Percentiles rank a stretch among this genome's conserved stretches.
Conservation (phyloP, 164 flowering plant genomes). For the Warburgia ugandensis region DNA sequence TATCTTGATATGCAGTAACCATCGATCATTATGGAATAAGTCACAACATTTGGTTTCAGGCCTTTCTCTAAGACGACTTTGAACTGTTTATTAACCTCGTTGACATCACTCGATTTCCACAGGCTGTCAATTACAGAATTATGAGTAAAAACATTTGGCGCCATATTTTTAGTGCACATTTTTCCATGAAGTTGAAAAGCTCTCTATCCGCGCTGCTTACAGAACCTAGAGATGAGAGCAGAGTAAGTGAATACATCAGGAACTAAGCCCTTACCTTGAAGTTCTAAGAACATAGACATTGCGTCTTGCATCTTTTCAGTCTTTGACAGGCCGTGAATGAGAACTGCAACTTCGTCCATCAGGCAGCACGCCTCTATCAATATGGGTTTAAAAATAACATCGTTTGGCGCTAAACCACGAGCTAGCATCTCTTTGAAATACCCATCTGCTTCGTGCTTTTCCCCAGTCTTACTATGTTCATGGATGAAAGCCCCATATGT, state of each 20-base stretch:
- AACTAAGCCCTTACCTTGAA: constrained; percentile 37
- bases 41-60: constrained; percentile 40
- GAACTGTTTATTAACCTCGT: constrained; percentile 46
- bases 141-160: constrained; percentile 55
- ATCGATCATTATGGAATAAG: constrained; percentile 55
- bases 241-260: constrained; percentile 56
- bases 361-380: constrained; percentile 39
- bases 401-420: constrained; percentile 47
- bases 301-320: constrained; percentile 62
- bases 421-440: constrained; percentile 52
- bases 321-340: constrained; percentile 52
- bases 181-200: constrained; percentile 47
- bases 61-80: constrained; percentile 35
- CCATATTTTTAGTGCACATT: constrained; percentile 48
- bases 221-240: constrained; percentile 54
- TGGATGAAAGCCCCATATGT: constrained; percentile 64
- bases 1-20: constrained; percentile 60
- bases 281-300: constrained; percentile 34
- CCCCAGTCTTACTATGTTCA: constrained; percentile 47
- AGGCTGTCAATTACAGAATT: constrained; percentile 55
- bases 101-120: constrained; percentile 47
- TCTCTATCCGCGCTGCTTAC: constrained; percentile 39
- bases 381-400: constrained; percentile 32
- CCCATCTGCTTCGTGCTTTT: constrained; percentile 40
- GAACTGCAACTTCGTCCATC: constrained; percentile 39